Evolutionary conservation across 257 asterid genomes (phyloP), one percentile per base, ranked within the genome.

Genomic region (Nicotiana obtusifolia): DNA sequence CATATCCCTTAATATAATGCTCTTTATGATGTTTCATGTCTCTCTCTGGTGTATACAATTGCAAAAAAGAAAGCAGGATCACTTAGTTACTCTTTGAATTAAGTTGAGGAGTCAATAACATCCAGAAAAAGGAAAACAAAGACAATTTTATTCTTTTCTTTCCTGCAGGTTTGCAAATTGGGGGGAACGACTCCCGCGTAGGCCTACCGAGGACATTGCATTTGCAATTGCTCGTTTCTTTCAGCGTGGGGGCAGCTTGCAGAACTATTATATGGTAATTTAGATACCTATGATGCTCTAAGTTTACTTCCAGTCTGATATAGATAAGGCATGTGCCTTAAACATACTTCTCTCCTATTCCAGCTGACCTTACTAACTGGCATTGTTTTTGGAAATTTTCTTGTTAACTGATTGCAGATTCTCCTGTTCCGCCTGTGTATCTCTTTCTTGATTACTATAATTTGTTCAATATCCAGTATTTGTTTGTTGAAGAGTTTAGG

Each of bases 161-260:
- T 78, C 22, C 57, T 83, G 59, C 86, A 94, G 99, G 99, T 95
- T 86, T 86, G 90, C 98, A 30, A 81, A 86, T 80, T 95, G 98
- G 98, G 99, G 99, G 44, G 98, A 87, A 78, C 84, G 93, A 89
- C 81, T 95, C 81, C 99, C 99, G 54, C 93, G 88, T 82, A 91
- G 99, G 73, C 97, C 99, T 41, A 87, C 89, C 64, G 94, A 93
- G 87, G 99, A 95, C 89, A 82, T 95, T 53, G 99, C 99, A 22
- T 95, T 95, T 90, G 97, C 99, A 68, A 93, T 95, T 84, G 98
- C 99, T 88, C 98, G 99, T 35, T 95, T 95, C 91, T 95, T 86
- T 87, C 97, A 95, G 83, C 98, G 97, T 60, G 97, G 98, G 69
- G 99, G 99, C 61, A 93, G 98, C 90, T 89, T 95, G 62, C 93